Evolutionary conservation across 768 basidiomycete genomes (phyloP).

Genomic region (Termitomyces sp.): DNA sequence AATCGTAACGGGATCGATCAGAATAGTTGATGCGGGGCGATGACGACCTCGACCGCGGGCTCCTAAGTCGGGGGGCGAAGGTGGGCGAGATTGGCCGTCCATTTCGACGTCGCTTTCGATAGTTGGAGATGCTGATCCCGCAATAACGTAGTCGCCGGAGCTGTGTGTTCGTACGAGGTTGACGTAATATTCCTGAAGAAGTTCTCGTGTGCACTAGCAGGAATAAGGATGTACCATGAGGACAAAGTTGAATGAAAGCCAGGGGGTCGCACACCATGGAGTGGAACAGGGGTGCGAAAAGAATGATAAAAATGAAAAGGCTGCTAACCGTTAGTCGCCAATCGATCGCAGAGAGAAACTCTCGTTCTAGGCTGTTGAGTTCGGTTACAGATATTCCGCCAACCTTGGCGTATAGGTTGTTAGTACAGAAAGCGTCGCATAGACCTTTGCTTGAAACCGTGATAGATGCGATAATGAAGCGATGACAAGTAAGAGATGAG

Average conservation of each 20-base stretch:
- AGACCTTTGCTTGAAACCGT: conserved; percentile 92
- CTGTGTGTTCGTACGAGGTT: conserved; percentile 89
- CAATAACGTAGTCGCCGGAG: conserved; percentile 51
- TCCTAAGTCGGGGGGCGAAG: conserved; percentile 39
- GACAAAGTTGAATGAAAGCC: conserved; percentile 18
- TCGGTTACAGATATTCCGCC: conserved; percentile 91
- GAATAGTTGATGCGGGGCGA: conserved; percentile 35
- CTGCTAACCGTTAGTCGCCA: conserved; percentile 91
- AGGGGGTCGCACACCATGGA: conserved; percentile 10
- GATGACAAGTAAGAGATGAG: conserved; percentile 94
- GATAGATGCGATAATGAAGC: conserved; percentile 93
- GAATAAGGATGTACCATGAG: conserved; percentile 26
- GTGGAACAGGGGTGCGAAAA: conserved; percentile 10
- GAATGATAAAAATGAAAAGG: conserved; percentile 9
- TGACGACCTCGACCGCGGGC: conserved; percentile 16
- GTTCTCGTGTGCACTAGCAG: conserved; percentile 80
- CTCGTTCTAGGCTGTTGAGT: conserved; percentile 91
- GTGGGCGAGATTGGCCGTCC: conserved; percentile 51
- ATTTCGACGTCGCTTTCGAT: conserved; percentile 56
- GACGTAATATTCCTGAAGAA: conserved; percentile 91
- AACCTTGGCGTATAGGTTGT: conserved; percentile 92
- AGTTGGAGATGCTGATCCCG: conserved; percentile 35
- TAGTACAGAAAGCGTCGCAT: conserved; percentile 94
- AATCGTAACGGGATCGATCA: conserved; percentile 35
- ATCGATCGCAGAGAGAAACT: conserved; percentile 88